Conservation (phyloP, 345 rosid genomes). For the Raphanus raphanistrum region DNA sequence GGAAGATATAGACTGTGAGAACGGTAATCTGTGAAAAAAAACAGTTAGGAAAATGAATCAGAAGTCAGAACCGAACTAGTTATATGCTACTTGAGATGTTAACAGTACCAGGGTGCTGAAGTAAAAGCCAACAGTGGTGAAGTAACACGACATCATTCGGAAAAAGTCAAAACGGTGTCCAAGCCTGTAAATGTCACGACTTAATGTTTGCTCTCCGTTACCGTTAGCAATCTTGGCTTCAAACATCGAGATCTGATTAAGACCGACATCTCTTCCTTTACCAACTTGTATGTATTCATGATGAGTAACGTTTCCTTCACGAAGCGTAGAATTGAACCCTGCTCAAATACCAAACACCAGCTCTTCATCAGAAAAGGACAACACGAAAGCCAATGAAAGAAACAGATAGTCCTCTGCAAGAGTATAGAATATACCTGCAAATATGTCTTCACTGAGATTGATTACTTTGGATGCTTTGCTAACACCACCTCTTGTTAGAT, state of each 20-base stretch:
- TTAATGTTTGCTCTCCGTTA: slow-evolving; percentile 96
- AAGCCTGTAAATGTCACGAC: slow-evolving; percentile 94
- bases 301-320: slow-evolving; percentile 99
- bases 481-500: slow-evolving; percentile 96
- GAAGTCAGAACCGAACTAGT: neutral
- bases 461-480: slow-evolving; percentile 98
- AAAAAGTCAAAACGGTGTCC: slow-evolving; percentile 99
- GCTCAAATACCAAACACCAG: slow-evolving; percentile 27
- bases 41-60: slow-evolving; percentile 22
- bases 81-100: too few species aligned
- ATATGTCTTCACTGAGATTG: slow-evolving; percentile 97
- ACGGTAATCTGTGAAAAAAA: slow-evolving; percentile 77
- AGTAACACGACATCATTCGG: slow-evolving; percentile 96
- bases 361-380: slow-evolving; percentile 13
- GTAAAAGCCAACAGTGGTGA: slow-evolving; percentile 98
- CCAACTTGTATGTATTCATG: slow-evolving; percentile 99
- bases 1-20: slow-evolving; percentile 94
- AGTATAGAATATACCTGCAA: slow-evolving; percentile 66
- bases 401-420: neutral
- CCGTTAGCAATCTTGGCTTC: slow-evolving; percentile 99
- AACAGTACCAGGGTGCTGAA: slow-evolving; percentile 85
- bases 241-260: slow-evolving; percentile 98
- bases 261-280: slow-evolving; percentile 99
- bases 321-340: slow-evolving; percentile 99
- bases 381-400: slow-evolving; percentile 6